phyloP scores from a whole-genome alignment of 2,329 filamentous ascomycete species.

The Diaporthe longicolla region DNA sequence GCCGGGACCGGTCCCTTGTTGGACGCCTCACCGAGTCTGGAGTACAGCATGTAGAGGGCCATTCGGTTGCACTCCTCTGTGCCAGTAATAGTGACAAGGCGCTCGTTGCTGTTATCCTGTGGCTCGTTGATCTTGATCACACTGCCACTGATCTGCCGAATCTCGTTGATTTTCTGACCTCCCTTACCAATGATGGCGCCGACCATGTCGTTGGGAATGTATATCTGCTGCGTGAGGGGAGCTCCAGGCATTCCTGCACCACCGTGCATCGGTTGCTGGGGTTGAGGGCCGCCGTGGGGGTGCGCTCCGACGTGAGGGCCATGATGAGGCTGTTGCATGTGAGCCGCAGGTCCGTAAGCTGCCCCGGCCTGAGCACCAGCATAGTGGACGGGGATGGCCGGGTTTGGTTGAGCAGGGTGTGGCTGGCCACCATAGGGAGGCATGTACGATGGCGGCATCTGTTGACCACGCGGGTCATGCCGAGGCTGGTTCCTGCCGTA shows the following conservation, averaged over 20 bases:
- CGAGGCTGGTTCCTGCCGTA: constrained; percentile 82
- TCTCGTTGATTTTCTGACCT: constrained; percentile 99
- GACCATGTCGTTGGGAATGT: constrained; percentile 99
- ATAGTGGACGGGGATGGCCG: constrained; percentile 83
- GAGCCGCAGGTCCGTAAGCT: constrained; percentile 84
- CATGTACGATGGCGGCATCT: constrained; percentile 67
- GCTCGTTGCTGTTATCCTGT: constrained; percentile 98
- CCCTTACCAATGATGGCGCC: constrained; percentile 99
- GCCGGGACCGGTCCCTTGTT: constrained; percentile 43
- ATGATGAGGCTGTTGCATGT: constrained; percentile 78
- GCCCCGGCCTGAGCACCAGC: constrained; percentile 80
- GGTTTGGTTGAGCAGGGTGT: constrained; percentile 72
- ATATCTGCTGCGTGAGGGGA: constrained; percentile 97
- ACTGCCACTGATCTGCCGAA: constrained; percentile 94
- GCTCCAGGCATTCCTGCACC: constrained; percentile 75
- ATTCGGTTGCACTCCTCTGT: constrained; percentile 99
- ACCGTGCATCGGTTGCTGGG: constrained; percentile 82
- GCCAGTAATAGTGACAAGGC: constrained; percentile 95
- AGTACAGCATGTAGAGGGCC: constrained; percentile 99
- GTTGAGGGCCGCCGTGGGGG: constrained; percentile 76
- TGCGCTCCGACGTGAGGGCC: constrained; percentile 74
- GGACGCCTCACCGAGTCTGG: constrained; percentile 82
- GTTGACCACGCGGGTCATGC: constrained; percentile 80
- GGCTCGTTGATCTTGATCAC: constrained; percentile 99
- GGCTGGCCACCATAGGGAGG: constrained; percentile 76